Conservation (phyloP, 2,329 filamentous ascomycete species). For the Beauveria sp. region DNA sequence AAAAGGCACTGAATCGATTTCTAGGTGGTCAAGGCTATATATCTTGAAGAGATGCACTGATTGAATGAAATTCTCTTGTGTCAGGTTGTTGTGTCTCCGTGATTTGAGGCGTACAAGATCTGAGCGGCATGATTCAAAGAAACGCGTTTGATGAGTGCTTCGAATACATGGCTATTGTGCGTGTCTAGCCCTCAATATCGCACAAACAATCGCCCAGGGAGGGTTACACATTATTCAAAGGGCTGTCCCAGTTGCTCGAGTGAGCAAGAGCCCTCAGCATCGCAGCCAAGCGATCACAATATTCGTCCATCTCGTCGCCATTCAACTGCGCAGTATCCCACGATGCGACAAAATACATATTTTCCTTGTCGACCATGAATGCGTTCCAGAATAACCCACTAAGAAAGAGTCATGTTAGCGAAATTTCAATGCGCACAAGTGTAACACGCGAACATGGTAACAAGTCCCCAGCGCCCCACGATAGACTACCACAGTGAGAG, state of each 20-base stretch:
- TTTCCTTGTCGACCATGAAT: conserved; percentile 25
- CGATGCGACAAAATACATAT: conserved; percentile 28
- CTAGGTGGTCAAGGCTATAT: not conserved
- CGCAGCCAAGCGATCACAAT: conserved; percentile 23
- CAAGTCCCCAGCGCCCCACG: not conserved
- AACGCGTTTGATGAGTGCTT: not conserved
- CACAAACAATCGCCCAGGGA: not conserved
- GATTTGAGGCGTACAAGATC: not conserved
- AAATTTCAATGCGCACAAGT: not conserved
- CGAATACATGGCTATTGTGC: not conserved
- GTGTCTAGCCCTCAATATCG: not conserved
- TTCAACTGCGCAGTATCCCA: conserved; percentile 35
- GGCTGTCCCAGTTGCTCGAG: conserved; percentile 21
- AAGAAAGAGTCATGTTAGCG: not conserved
- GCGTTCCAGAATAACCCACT: conserved; percentile 33
- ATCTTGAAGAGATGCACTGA: not conserved
- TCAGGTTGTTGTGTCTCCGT: not conserved
- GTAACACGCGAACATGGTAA: not conserved
- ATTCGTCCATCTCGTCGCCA: conserved; percentile 21
- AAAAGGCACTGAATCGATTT: not conserved
- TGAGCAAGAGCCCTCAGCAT: conserved; percentile 23
- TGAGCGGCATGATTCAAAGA: not conserved
- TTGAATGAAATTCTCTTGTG: not conserved
- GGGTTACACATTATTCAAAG: conserved; percentile 20
- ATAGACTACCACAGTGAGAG: not conserved